Evolutionary conservation across 2,329 filamentous ascomycete species (phyloP), one percentile per base, ranked within the genome.

Genomic region (Talaromyces amestolkiae): DNA sequence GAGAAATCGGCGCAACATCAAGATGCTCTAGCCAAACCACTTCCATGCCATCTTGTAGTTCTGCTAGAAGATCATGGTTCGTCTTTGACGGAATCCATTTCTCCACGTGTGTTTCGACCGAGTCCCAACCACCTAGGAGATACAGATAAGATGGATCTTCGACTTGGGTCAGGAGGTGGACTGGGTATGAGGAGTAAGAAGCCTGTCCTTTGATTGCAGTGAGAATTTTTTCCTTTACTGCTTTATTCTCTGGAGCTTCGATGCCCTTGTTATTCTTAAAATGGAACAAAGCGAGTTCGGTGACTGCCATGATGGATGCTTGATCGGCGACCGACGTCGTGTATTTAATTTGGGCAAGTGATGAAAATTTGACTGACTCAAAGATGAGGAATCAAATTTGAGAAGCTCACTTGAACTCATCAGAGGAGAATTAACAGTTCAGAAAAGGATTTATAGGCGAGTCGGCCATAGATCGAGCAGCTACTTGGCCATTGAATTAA

Each of bases 61-160:
- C 67, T 10, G 70, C 68, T 2, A 84, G 69, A 2, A 81, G 15
- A 1, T 70, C 70, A 67, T 81, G 78, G 64, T 84, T 84, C 0
- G 73, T 74, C 13, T 70, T 51, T 0, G 79, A 77, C 0, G 78
- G 76, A 4, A 84, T 77, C 73, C 81, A 84, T 1, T 76, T 71
- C 1, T 77, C 70, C 64, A 76, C 70, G 61, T 84, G 82, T 61
- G 78, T 74, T 1, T 71, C 72, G 3, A 80, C 69, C 3, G 78
- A 82, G 1, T 76, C 72, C 82, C 82, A 84, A 66, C 76, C 77
- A 9, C 81, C 82, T 8, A 84, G 59, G 13, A 84, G 74, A 70
- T 82, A 84, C 22, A 81, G 70, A 11, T 72, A 70, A 0, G 72
- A 69, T 0, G 79, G 77, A 66, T 84, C 78, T 63, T 84, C 79